Conservation (phyloP, 2,329 filamentous ascomycete species). For the Pleomassaria siparia region DNA sequence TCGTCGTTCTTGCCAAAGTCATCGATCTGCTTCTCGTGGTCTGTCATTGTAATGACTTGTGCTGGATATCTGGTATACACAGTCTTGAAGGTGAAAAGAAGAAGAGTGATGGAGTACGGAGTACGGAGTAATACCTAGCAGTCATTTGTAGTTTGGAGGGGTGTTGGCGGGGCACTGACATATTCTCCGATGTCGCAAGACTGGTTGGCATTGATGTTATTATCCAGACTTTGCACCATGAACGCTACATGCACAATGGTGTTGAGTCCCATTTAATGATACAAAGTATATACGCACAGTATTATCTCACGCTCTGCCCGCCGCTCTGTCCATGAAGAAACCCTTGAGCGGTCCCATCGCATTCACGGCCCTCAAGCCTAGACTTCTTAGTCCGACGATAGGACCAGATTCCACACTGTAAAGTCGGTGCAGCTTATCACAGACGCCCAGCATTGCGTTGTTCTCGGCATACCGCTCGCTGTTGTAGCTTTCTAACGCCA, state of each 20-base stretch:
- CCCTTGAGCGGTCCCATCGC: conserved; percentile 73
- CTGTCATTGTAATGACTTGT: conserved; percentile 19
- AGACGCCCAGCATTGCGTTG: conserved; percentile 72
- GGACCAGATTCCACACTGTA: conserved; percentile 82
- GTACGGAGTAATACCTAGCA: neutral
- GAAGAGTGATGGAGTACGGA: neutral
- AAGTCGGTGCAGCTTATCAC: conserved; percentile 89
- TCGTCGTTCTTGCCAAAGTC: conserved; percentile 48
- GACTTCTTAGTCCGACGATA: conserved; percentile 74
- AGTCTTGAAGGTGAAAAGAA: neutral
- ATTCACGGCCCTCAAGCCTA: conserved; percentile 77
- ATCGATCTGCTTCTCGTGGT: conserved; percentile 33
- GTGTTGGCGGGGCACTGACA: conserved; percentile 5
- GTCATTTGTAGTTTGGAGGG: no score
- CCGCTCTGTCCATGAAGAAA: conserved; percentile 76
- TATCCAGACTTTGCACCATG: neutral
- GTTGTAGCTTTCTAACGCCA: conserved; percentile 80
- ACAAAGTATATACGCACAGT: conserved; percentile 6
- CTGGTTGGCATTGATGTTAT: neutral
- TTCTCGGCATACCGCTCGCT: conserved; percentile 81
- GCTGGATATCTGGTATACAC: neutral
- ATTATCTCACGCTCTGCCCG: conserved; percentile 33
- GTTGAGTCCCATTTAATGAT: conserved; percentile 2
- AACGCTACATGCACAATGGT: neutral
- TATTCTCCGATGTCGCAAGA: conserved; percentile 3